These are phyloP conservation scores for Vitis rupestris DNA, from an alignment of 164 flowering plant genomes.

Conservation along the genomic window DNA sequence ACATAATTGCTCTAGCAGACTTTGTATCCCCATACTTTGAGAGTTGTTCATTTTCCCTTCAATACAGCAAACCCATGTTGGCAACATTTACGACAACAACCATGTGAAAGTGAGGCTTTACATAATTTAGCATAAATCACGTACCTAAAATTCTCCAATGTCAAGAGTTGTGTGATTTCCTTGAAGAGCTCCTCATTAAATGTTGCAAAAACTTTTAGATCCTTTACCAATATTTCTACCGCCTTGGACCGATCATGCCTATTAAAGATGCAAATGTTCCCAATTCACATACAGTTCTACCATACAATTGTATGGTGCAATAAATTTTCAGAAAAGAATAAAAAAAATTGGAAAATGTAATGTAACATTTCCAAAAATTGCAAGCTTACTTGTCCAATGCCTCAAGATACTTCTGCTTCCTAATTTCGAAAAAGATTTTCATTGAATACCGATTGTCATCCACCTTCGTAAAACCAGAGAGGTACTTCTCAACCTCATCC, in stretches of 20 bases:
- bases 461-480: constrained; percentile 83
- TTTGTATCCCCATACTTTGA: constrained; percentile 87
- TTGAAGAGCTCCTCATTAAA: constrained; percentile 83
- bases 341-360: neutral
- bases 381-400: constrained; percentile 77
- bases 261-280: constrained; percentile 4
- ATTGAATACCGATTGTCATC: constrained; percentile 80
- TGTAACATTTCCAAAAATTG: neutral
- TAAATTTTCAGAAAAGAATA: neutral
- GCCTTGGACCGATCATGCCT: constrained; percentile 86
- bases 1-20: constrained; percentile 78
- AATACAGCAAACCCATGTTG: constrained; percentile 1
- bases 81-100: neutral
- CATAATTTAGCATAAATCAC: neutral
- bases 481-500: constrained; percentile 87
- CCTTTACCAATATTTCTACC: constrained; percentile 80
- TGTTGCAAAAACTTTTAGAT: constrained; percentile 76
- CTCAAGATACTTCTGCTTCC: constrained; percentile 92
- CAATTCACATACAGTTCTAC: neutral
- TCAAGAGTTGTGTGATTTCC: constrained; percentile 84
- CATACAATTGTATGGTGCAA: no score
- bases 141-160: constrained; percentile 81
- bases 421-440: constrained; percentile 88
- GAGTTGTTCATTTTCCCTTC: constrained; percentile 81
- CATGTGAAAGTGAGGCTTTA: neutral